These are phyloP conservation scores for Hygrocybe punicea DNA, from an alignment of 768 basidiomycete species.

Conservation along the genomic window DNA sequence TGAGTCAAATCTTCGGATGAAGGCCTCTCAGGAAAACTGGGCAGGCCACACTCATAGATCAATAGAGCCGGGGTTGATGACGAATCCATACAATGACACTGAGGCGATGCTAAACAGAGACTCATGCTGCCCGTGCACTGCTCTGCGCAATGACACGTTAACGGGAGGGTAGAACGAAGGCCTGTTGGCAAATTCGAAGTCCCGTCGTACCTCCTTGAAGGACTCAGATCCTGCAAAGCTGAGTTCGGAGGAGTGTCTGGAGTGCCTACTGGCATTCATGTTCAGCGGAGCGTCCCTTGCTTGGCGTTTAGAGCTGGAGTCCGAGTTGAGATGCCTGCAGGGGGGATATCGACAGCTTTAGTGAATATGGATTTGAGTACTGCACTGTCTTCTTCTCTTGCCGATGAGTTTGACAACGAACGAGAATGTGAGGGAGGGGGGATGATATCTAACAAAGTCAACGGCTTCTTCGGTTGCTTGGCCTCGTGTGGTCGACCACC, in stretches of 20 bases:
- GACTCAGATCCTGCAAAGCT: constrained; percentile 74
- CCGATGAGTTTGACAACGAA: constrained; percentile 45
- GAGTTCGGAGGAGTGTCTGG: constrained; percentile 48
- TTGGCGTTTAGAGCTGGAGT: constrained; percentile 39
- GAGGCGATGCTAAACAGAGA: constrained; percentile 74
- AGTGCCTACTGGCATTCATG: constrained; percentile 29
- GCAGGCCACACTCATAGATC: constrained; percentile 69
- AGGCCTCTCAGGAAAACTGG: constrained; percentile 52
- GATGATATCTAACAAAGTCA: constrained; percentile 74
- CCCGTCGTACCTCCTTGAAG: constrained; percentile 74
- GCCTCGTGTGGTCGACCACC: constrained; percentile 47
- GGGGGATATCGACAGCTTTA: constrained; percentile 40
- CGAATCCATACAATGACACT: constrained; percentile 72
- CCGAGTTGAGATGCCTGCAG: constrained; percentile 41
- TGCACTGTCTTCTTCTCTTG: constrained; percentile 48
- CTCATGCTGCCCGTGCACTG: constrained; percentile 49
- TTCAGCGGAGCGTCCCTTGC: constrained; percentile 20
- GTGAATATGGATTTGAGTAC: constrained; percentile 55
- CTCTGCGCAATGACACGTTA: constrained; percentile 32
- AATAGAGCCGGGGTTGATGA: constrained; percentile 54
- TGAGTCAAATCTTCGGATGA: constrained; percentile 59
- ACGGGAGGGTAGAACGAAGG: constrained; percentile 65
- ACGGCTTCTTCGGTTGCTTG: constrained; percentile 30
- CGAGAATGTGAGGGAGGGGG: constrained; percentile 56
- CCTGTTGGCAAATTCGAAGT: constrained; percentile 67